Percentiles rank a stretch among this genome's conserved stretches.
Conservation (phyloP, 441 rosid species). For the Populus hybrid region DNA sequence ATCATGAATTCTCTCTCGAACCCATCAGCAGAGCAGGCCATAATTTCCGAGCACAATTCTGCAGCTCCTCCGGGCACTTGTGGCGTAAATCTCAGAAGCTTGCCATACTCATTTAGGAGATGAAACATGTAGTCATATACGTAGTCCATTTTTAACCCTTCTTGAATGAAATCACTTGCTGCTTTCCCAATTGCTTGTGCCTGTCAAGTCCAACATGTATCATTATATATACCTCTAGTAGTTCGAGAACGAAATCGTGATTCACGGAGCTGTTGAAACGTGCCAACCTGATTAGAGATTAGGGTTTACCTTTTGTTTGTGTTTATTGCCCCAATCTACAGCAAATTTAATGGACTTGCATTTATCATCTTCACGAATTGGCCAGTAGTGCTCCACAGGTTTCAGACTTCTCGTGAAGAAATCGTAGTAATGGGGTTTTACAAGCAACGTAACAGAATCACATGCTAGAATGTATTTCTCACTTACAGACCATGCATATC, state of each 20-base stretch:
- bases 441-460: conserved; percentile 56
- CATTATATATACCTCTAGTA: not conserved
- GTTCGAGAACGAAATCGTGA: not conserved
- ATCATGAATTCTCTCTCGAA: conserved; percentile 42
- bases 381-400: conserved; percentile 83
- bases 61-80: conserved; percentile 37
- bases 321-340: conserved; percentile 76
- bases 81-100: conserved; percentile 54
- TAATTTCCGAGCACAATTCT: conserved; percentile 55
- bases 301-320: conserved; percentile 48
- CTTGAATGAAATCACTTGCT: conserved; percentile 55
- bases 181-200: conserved; percentile 63
- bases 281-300: not conserved
- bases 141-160: conserved; percentile 62
- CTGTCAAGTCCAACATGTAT: conserved; percentile 26
- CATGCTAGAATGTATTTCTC: conserved; percentile 82
- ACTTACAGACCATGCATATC: conserved; percentile 85
- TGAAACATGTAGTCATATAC: conserved; percentile 68
- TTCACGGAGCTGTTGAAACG: not conserved
- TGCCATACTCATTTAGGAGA: conserved; percentile 27
- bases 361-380: conserved; percentile 46
- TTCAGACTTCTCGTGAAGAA: conserved; percentile 69
- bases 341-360: conserved; percentile 77
- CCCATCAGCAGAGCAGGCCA: conserved; percentile 52
- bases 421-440: conserved; percentile 59